phyloP scores from a whole-genome alignment of 1,284 basidiomycete genomes.

The Boletus calvinii region DNA sequence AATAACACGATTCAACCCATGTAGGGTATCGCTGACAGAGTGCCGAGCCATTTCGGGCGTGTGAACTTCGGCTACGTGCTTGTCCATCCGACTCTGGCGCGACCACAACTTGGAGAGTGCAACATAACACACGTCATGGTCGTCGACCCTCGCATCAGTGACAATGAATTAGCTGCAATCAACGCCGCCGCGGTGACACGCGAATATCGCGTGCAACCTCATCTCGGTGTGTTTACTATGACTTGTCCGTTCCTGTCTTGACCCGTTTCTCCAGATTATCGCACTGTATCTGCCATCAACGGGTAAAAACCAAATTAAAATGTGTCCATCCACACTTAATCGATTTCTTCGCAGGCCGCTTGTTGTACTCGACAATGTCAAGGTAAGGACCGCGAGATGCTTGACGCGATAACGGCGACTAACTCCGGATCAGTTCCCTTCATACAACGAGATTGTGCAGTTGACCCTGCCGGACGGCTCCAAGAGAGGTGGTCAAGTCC shows the following conservation, averaged over 20 bases:
- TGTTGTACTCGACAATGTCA: constrained; percentile 98
- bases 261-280: constrained; percentile 67
- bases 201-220: constrained; percentile 84
- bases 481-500: constrained; percentile 94
- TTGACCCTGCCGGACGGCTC: constrained; percentile 96
- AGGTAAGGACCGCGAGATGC: constrained; percentile 50
- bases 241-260: constrained; percentile 1
- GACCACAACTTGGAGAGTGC: constrained; percentile 10
- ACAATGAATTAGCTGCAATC: constrained; percentile 77
- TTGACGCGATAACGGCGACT: constrained; percentile 15
- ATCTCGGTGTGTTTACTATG: constrained; percentile 66
- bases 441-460: constrained; percentile 99
- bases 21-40: background rate
- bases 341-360: constrained; percentile 62
- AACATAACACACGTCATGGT: constrained; percentile 40
- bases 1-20: background rate
- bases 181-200: constrained; percentile 86
- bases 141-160: constrained; percentile 60
- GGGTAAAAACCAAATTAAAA: constrained; percentile 56
- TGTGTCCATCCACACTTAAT: constrained; percentile 2
- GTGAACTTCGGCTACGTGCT: constrained; percentile 20
- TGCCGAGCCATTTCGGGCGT: constrained; percentile 21
- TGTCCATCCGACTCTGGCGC: constrained; percentile 13
- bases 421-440: constrained; percentile 72
- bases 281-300: constrained; percentile 95